Evolutionary conservation across 768 basidiomycete genomes (phyloP), one percentile per base, ranked within the genome.

Genomic region (Boletus rubescentipes): DNA sequence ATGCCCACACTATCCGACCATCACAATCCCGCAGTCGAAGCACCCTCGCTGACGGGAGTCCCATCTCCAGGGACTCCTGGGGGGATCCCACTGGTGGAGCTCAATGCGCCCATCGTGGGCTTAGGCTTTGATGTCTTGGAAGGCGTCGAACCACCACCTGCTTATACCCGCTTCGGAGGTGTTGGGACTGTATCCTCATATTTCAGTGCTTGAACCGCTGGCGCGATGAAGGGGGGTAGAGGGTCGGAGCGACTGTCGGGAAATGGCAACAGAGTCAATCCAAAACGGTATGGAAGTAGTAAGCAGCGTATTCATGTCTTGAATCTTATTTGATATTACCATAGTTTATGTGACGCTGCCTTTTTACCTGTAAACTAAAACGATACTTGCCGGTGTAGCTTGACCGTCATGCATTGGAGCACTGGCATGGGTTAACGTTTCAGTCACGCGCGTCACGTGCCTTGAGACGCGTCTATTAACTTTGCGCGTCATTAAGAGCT

Each of bases 161-260:
- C 61, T 37, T 68, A 71, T 50, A 62, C 61, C 8, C 61, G 58
- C 31, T 29, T 57, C 61, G 16, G 60, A 60, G 15, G 46, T 45
- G 0, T 46, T 68, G 38, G 58, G 61, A 20, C 64, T 53, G 16
- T 68, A 67, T 26, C 68, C 67, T 0, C 60, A 55, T 31, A 62
- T 62, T 5, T 56, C 60, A 2, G 16, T 52, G 10, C 51, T 62
- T 5, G 42, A 29, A 16, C 26, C 53, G 30, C 21, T 21, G 23
- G 45, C 34, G 10, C 23, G 43, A 38, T 55, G 39, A 64, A 42
- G 18, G 26, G 18, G n/a, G n/a, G 5, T 14, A 38, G 29, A 10
- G 35, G n/a, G n/a, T 39, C 20, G 32, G 26, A 35, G 9, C 9
- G 12, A 21, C 2, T 29, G 5, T 38, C 15, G 35, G 31, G 43